A percentile compares a stretch with the other conserved stretches of the same genome.
Evolutionary conservation across 2,329 filamentous ascomycete species (phyloP).

Genomic region (Trichophyton schoenleinii): DNA sequence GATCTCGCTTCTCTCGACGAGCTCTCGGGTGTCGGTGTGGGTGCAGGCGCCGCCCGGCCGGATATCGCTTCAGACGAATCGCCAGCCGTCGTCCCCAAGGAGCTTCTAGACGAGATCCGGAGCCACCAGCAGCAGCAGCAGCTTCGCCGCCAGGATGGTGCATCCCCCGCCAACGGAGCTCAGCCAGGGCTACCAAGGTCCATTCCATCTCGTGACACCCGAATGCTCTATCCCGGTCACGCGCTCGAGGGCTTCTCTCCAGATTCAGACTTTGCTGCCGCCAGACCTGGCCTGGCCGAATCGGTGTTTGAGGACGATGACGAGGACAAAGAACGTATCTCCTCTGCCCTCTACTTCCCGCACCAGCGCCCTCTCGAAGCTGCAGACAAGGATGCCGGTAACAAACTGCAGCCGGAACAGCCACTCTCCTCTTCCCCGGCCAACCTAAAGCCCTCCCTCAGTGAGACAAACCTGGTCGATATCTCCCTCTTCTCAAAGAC

Average conservation of each 20-base stretch:
- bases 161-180: background rate
- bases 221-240: background rate
- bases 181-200: background rate
- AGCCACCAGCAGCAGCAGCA: background rate
- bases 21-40: background rate
- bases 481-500: slow-evolving; percentile 49
- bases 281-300: background rate
- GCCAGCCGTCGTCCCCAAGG: background rate
- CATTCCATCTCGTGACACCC: background rate
- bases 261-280: background rate
- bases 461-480: slow-evolving; percentile 33
- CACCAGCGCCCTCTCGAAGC: slow-evolving; percentile 42
- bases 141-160: too few species aligned
- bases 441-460: slow-evolving; percentile 16
- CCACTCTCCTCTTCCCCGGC: background rate
- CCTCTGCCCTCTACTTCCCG: slow-evolving; percentile 52
- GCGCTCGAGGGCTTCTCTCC: slow-evolving; percentile 5
- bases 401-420: background rate
- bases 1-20: background rate
- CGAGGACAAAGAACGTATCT: slow-evolving; percentile 51
- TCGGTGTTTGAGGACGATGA: slow-evolving; percentile 25
- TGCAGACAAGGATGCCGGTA: slow-evolving; percentile 12
- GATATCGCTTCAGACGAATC: background rate
- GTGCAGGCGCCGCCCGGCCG: too few species aligned
- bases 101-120: background rate